These are phyloP conservation scores for Melanogaster broomeanus DNA, from an alignment of 768 basidiomycete genomes.

Conservation along the genomic window DNA sequence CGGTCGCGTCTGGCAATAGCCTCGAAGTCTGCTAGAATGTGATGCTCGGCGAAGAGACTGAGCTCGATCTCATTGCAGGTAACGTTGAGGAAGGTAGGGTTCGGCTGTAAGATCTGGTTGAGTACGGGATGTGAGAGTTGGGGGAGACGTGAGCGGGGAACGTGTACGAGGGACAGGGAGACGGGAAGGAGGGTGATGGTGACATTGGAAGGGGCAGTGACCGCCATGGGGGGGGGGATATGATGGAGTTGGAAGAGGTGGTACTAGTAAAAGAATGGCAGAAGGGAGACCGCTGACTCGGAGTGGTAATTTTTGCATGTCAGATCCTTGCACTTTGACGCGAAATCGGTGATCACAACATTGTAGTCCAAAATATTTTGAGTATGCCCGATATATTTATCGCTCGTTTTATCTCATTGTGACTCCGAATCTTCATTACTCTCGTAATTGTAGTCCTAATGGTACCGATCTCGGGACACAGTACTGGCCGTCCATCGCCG, in stretches of 20 bases:
- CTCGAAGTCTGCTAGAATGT: slow-evolving; percentile 59
- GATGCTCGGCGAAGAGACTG: slow-evolving; percentile 67
- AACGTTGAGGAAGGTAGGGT: slow-evolving; percentile 69
- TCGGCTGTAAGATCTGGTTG: slow-evolving; percentile 66
- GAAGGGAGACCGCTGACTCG: slow-evolving; percentile 16
- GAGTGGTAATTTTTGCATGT: slow-evolving; percentile 13
- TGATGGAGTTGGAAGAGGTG: slow-evolving; percentile 9
- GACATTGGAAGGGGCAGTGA: slow-evolving; percentile 31
- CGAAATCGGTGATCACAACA: neutral
- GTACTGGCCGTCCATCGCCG: no score
- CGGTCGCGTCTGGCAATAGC: slow-evolving; percentile 59
- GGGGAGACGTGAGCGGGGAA: slow-evolving; percentile 68
- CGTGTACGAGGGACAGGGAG: slow-evolving; percentile 70
- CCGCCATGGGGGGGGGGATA: slow-evolving; percentile 22
- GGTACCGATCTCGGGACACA: no score
- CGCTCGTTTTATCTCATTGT: no score
- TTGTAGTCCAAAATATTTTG: neutral
- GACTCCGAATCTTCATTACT: no score
- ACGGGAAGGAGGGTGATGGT: slow-evolving; percentile 75
- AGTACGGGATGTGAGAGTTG: slow-evolving; percentile 62
- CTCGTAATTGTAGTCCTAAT: no score
- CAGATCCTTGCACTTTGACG: slow-evolving; percentile 18
- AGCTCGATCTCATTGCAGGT: slow-evolving; percentile 82
- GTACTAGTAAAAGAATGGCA: neutral
- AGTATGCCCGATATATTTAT: no score